Conservation (phyloP, 345 rosid genomes). For the Lepidium africanum region DNA sequence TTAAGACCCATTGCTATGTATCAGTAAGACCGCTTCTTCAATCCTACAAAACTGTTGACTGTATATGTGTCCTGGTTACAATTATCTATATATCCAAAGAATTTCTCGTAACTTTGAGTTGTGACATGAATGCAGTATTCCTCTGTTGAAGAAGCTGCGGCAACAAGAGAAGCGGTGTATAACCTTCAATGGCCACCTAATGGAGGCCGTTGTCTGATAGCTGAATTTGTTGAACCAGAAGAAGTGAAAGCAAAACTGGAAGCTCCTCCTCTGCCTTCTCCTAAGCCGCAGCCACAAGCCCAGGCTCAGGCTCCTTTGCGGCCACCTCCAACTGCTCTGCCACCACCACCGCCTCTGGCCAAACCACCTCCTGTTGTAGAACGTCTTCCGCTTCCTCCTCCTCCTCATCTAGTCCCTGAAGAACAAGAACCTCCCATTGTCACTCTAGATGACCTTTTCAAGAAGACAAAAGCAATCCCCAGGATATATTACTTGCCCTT, state of each 20-base stretch:
- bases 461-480: constrained; percentile 92
- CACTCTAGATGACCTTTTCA: constrained; percentile 88
- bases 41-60: neutral
- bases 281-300: constrained; percentile 45
- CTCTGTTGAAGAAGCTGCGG: constrained; percentile 75
- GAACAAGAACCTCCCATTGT: constrained; percentile 77
- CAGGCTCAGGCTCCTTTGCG: constrained; percentile 37
- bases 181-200: constrained; percentile 95
- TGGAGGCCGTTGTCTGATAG: constrained; percentile 77
- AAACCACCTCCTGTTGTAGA: constrained; percentile 47
- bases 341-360: constrained; percentile 54
- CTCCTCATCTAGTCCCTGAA: constrained; percentile 42
- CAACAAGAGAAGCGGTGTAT: constrained; percentile 84
- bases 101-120: neutral
- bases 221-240: constrained; percentile 81
- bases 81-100: neutral
- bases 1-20: constrained; percentile 95
- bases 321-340: constrained; percentile 43
- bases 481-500: constrained; percentile 90
- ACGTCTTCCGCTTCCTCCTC: constrained; percentile 49
- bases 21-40: constrained; percentile 46
- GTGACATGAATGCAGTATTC: constrained; percentile 57
- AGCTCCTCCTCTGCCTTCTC: constrained; percentile 40
- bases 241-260: constrained; percentile 67
- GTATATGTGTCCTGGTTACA: neutral